These are phyloP conservation scores for Lactarius trivialis DNA, from an alignment of 768 basidiomycete species.

Conservation along the genomic window DNA sequence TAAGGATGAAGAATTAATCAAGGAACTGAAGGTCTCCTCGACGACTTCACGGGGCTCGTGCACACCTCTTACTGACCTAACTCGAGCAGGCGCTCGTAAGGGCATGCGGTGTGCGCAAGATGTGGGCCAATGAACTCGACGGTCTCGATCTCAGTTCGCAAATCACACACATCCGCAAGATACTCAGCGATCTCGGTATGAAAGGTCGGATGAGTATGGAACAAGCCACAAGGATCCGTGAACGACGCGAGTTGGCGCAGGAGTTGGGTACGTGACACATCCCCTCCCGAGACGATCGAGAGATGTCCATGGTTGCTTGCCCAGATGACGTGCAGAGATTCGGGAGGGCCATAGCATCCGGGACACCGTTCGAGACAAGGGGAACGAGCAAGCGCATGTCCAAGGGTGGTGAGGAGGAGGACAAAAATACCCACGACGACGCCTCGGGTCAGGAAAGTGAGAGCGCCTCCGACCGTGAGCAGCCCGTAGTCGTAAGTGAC, in stretches of 20 bases:
- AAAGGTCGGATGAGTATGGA: conserved; percentile 68
- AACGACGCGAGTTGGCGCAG: conserved; percentile 65
- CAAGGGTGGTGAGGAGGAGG: conserved; percentile 24
- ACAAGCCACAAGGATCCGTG: conserved; percentile 71
- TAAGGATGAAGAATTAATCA: conserved; percentile 70
- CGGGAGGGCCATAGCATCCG: conserved; percentile 42
- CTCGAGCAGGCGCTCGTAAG: conserved; percentile 53
- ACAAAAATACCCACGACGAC: conserved; percentile 31
- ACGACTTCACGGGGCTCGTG: neutral
- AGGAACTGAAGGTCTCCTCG: conserved; percentile 56
- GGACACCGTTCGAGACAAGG: conserved; percentile 27
- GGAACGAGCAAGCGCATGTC: conserved; percentile 13
- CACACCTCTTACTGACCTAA: neutral
- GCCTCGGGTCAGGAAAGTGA: conserved; percentile 31
- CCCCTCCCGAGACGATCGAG: neutral
- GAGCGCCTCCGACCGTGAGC: conserved; percentile 11
- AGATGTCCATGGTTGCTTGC: neutral
- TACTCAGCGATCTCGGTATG: conserved; percentile 74
- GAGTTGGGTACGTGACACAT: conserved; percentile 56
- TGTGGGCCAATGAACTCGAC: conserved; percentile 70
- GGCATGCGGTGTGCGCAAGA: conserved; percentile 72
- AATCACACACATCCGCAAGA: conserved; percentile 55
- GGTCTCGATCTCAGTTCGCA: conserved; percentile 53
- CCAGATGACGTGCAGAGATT: conserved; percentile 74
- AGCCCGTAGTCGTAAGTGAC: conserved; percentile 7